These are phyloP conservation scores for Lepidium aucheri DNA, from an alignment of 345 rosid genomes.

Conservation along the genomic window DNA sequence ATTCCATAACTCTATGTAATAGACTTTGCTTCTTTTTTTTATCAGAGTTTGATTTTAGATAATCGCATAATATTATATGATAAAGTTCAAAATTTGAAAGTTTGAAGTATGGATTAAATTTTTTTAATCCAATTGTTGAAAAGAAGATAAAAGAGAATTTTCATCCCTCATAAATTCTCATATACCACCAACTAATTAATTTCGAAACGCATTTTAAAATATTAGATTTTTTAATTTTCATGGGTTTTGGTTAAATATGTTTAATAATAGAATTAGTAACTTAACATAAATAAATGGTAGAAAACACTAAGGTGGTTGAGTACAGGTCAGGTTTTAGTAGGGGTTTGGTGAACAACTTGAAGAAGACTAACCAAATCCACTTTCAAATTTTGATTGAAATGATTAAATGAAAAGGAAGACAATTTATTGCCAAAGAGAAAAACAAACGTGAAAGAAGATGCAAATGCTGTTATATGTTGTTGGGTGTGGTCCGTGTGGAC, in stretches of 20 bases:
- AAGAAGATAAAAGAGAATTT: no score
- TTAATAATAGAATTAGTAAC: not conserved
- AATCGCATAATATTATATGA: no score
- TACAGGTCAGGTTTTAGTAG: not conserved
- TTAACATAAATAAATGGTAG: not conserved
- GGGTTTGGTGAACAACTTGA: conserved; percentile 21
- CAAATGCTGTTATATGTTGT: not conserved
- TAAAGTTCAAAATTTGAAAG: no score
- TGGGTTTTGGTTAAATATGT: not conserved
- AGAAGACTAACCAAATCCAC: conserved; percentile 9
- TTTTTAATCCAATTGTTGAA: no score
- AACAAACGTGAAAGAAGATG: not conserved
- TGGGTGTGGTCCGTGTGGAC: not conserved
- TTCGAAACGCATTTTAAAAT: no score
- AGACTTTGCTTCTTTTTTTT: no score
- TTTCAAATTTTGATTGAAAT: not conserved
- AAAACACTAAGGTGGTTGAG: conserved; percentile 1
- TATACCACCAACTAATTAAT: no score
- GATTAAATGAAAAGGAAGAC: not conserved
- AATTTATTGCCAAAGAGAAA: not conserved
- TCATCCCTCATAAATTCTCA: accelerated
- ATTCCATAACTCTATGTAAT: no score
- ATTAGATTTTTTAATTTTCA: no score
- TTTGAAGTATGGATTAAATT: no score
- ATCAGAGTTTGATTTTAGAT: no score